phyloP scores from a whole-genome alignment of 2,329 filamentous ascomycete species.

The Aspergillus japonicus region DNA sequence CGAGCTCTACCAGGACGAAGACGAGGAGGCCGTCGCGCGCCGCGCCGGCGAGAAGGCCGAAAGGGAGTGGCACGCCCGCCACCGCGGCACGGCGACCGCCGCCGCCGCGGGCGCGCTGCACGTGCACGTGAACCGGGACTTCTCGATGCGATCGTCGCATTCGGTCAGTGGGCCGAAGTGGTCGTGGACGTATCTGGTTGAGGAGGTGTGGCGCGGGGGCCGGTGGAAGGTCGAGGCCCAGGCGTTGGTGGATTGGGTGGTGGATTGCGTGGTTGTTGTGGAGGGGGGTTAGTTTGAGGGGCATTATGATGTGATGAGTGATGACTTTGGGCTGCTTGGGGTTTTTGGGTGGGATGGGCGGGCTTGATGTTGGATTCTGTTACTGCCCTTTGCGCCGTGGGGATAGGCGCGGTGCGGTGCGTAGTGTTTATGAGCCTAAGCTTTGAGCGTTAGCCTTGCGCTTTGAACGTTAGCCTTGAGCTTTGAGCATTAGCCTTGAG shows the following conservation, averaged over 20 bases:
- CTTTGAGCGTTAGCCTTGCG: too few species aligned
- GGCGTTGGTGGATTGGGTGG: slow-evolving; percentile 39
- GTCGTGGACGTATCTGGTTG: slow-evolving; percentile 35
- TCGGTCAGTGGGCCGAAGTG: slow-evolving; percentile 15
- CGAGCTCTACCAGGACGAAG: slow-evolving; percentile 70
- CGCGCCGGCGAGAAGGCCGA: slow-evolving; percentile 71
- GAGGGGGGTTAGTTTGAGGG: slow-evolving; percentile 25
- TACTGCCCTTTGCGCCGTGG: too few species aligned
- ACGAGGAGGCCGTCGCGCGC: slow-evolving; percentile 67
- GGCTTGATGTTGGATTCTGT: too few species aligned
- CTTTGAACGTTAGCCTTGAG: too few species aligned
- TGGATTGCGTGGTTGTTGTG: slow-evolving; percentile 42
- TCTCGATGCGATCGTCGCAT: slow-evolving; percentile 13
- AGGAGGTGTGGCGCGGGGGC: slow-evolving; percentile 41
- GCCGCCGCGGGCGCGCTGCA: slow-evolving; percentile 19
- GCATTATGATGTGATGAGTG: too few species aligned
- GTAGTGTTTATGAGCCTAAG: too few species aligned
- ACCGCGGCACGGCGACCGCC: slow-evolving; percentile 46
- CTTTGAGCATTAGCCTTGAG: too few species aligned
- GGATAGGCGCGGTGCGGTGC: too few species aligned
- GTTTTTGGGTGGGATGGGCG: too few species aligned
- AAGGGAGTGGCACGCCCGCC: slow-evolving; percentile 65
- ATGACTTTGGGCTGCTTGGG: too few species aligned
- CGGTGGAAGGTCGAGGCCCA: slow-evolving; percentile 45
- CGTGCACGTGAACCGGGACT: slow-evolving; percentile 31